Evolutionary conservation across 805 yeast genomes (phyloP), one percentile per base, ranked within the genome.

Genomic region (Scheffersomyces ergatensis): DNA sequence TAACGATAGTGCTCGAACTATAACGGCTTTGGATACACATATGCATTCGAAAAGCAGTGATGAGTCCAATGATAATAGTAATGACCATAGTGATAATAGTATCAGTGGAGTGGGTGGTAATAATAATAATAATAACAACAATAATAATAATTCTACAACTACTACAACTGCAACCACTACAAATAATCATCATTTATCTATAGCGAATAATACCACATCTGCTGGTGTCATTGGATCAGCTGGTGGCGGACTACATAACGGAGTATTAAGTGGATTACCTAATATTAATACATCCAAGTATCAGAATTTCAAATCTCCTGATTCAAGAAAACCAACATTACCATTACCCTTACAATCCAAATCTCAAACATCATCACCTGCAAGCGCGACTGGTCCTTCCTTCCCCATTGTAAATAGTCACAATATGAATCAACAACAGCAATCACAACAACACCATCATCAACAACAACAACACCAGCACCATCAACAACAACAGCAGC

Each of bases 1-100:
- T 46, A 43, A 62, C 40, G 69, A 70, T 55, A 58, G 76, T 51
- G 70, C 76, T 38, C 51, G 67, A 19, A 72, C 80, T 0, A 53
- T 75, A 18, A 70, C 80, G 4, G 78, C 79, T 1, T 36, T 70
- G 11, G 65, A 69, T 43, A 49, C 32, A 14, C 17, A 29, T 29
- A 11, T 26, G 5, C 32, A n/a, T 14, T 14, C 18, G 5, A 29
- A 29, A 13, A 29, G 46, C 45, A 33, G 31, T 38, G 20, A 39
- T 34, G 44, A 43, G 35, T 29, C 42, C 43, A 36, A 36, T 45
- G 27, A 25, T 16, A 35, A 34, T 33, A 39, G 29, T 40, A 38
- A 46, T 30, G 37, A 26, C 14, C 14, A 13, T 5, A 26, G n/a
- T 12, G n/a, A 26, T 13, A 26, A 26, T 26, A 26, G 5, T 38